These are phyloP conservation scores for Jasminum sambac DNA, from an alignment of 257 asterid species.

Conservation along the genomic window DNA sequence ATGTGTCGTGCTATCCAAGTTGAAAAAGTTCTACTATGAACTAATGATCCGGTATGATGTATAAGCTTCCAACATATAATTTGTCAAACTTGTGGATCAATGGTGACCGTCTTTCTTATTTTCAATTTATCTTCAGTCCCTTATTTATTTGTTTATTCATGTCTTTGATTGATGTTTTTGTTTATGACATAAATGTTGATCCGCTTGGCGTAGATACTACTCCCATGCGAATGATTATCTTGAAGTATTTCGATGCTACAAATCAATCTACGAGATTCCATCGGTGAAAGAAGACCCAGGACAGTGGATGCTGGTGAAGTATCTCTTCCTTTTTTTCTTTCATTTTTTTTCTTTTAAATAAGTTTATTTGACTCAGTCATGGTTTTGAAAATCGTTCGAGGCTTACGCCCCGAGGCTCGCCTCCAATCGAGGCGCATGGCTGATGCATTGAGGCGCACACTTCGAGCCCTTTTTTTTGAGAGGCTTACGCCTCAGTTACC, in stretches of 20 bases:
- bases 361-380: no score
- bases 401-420: no score
- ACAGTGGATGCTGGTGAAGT: conserved; percentile 83
- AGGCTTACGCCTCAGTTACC: no score
- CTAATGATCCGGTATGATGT: conserved; percentile 77
- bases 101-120: neutral
- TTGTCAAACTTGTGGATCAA: neutral
- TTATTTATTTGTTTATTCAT: no score
- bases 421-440: no score
- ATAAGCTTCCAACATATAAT: neutral
- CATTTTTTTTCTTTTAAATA: no score
- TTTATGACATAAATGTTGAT: no score
- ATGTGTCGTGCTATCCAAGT: conserved; percentile 63
- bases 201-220: conserved; percentile 66
- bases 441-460: no score
- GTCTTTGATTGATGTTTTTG: no score
- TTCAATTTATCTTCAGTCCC: neutral
- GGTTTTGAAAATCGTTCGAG: no score
- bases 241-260: conserved; percentile 93
- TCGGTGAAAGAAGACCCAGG: conserved; percentile 77
- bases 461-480: no score
- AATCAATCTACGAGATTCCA: conserved; percentile 90
- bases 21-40: conserved; percentile 89
- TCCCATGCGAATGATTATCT: conserved; percentile 84
- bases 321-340: neutral